A percentile compares a stretch with the other conserved stretches of the same genome.
phyloP scores from a whole-genome alignment of 345 rosid genomes.

The Leavenworthia alabamica region DNA sequence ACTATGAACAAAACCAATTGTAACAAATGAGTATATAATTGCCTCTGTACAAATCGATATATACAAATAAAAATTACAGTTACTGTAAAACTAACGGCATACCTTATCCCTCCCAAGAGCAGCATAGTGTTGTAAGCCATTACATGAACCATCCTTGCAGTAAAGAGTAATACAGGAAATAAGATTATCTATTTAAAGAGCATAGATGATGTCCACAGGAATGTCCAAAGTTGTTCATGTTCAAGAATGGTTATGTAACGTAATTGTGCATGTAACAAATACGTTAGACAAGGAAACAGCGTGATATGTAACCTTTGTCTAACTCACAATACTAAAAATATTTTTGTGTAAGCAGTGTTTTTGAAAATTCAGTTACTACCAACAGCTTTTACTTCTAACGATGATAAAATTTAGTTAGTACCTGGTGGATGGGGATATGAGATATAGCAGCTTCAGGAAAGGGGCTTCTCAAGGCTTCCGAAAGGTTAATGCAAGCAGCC shows the following conservation, averaged over 20 bases:
- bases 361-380: not conserved
- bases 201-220: not conserved
- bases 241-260: constrained; percentile 1
- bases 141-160: constrained; percentile 97
- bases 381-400: not conserved
- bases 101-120: constrained; percentile 99
- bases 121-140: constrained; percentile 99
- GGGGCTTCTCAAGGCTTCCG: constrained; percentile 89
- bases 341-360: not conserved
- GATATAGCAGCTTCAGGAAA: constrained; percentile 66
- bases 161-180: constrained; percentile 20
- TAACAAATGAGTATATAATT: constrained; percentile 3
- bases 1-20: constrained; percentile 39
- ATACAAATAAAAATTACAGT: not conserved
- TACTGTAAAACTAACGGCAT: constrained; percentile 24
- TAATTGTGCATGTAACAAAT: not conserved
- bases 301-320: not conserved
- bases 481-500: constrained; percentile 74
- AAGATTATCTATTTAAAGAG: constrained; percentile 11
- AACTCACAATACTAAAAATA: not conserved
- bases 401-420: constrained; percentile 21
- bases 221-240: constrained; percentile 10
- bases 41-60: not conserved
- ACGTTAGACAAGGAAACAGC: not conserved
- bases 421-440: constrained; percentile 93